Conservation (phyloP, 208 protist genomes). For the Crithidia sp. region DNA sequence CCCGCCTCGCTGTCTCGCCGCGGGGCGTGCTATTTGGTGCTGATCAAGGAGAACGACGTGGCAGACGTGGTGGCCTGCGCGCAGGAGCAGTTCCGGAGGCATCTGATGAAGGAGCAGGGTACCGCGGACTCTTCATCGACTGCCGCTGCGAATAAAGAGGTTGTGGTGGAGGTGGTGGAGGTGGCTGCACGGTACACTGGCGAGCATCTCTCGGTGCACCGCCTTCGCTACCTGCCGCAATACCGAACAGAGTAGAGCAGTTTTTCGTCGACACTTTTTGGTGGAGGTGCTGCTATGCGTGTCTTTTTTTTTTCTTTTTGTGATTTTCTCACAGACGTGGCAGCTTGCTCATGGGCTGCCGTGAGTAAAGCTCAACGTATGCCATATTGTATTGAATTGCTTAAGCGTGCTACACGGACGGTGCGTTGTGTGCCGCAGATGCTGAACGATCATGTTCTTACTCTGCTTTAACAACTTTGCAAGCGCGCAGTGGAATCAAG, state of each 20-base stretch:
- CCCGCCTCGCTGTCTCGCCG: slow-evolving; percentile 45
- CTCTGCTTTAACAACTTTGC: too few relatives aligned
- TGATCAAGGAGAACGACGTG: slow-evolving; percentile 84
- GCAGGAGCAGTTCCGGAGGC: slow-evolving; percentile 43
- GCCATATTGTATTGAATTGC: too few relatives aligned
- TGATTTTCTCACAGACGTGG: background rate
- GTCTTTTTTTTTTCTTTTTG: slow-evolving; percentile 26
- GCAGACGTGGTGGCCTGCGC: slow-evolving; percentile 52
- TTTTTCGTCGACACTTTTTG: too few relatives aligned
- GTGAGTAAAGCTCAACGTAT: too few relatives aligned
- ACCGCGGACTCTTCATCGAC: background rate
- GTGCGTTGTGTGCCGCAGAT: too few relatives aligned
- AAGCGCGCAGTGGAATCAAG: too few relatives aligned
- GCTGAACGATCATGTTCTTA: too few relatives aligned
- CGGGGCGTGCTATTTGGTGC: slow-evolving; percentile 75
- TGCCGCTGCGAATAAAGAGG: slow-evolving; percentile 2
- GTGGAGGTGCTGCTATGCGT: background rate
- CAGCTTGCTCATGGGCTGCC: too few relatives aligned
- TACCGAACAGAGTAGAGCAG: background rate
- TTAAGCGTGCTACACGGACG: too few relatives aligned
- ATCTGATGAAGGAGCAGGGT: slow-evolving; percentile 1
- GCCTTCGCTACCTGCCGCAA: slow-evolving; percentile 34
- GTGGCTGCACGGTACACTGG: slow-evolving; percentile 84
- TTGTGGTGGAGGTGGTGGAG: slow-evolving; percentile 35
- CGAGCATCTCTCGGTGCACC: slow-evolving; percentile 77